A percentile compares a stretch with the other conserved stretches of the same genome.
Conservation (phyloP, 768 basidiomycete genomes). For the Albatrellus ellisii region DNA sequence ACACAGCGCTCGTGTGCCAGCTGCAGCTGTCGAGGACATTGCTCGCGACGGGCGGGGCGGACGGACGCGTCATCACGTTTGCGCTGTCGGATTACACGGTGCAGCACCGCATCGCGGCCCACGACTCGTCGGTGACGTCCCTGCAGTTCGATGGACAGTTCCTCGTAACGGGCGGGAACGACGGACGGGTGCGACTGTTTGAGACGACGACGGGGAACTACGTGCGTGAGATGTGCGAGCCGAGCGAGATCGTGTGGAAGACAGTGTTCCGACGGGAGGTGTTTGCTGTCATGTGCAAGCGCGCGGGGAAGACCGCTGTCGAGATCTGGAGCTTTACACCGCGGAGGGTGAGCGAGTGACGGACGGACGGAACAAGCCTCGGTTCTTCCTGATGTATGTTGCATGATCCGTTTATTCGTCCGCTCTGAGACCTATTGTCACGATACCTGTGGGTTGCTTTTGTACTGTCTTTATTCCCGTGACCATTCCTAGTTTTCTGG, state of each 20-base stretch:
- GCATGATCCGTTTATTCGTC: too few species aligned
- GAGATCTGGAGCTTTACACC: conserved; percentile 75
- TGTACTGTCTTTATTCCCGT: too few species aligned
- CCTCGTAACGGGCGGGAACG: conserved; percentile 76
- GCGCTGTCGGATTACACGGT: conserved; percentile 15
- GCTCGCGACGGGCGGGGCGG: conserved; percentile 83
- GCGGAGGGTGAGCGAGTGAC: conserved; percentile 16
- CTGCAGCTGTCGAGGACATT: conserved; percentile 37
- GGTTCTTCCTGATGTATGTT: too few species aligned
- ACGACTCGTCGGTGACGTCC: conserved; percentile 77
- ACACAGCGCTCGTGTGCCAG: conserved; percentile 13
- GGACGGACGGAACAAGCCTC: too few species aligned
- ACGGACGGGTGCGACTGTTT: conserved; percentile 69
- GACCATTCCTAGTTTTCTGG: too few species aligned
- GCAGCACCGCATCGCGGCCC: conserved; percentile 66
- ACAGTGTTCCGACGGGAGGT: conserved; percentile 60
- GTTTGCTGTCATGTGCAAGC: conserved; percentile 71
- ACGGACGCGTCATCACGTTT: conserved; percentile 75
- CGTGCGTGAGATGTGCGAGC: conserved; percentile 67
- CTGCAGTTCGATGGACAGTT: conserved; percentile 79
- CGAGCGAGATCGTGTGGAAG: conserved; percentile 81
- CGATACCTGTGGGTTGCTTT: too few species aligned
- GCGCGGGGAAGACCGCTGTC: conserved; percentile 71
- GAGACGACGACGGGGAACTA: conserved; percentile 50
- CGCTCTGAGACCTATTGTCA: too few species aligned